Evolutionary conservation across 345 rosid species (phyloP).

Genomic region (Pugionium dolabratum): DNA sequence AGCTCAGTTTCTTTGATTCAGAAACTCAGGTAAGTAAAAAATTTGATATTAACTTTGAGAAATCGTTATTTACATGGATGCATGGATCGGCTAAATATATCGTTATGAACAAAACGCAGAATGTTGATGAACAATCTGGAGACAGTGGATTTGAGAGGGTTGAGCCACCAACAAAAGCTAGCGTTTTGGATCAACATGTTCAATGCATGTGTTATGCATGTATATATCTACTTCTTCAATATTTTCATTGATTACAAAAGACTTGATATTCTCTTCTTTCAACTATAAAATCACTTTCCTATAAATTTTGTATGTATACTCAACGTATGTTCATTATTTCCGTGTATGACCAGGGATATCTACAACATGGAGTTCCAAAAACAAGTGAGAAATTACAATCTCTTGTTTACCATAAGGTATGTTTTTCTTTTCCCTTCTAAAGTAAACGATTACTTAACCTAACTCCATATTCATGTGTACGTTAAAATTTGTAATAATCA

Average conservation of each 20-base stretch:
- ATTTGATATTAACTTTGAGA: background rate
- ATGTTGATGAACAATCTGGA: slow-evolving; percentile 71
- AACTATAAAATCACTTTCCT: background rate
- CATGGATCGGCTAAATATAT: background rate
- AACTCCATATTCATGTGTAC: background rate
- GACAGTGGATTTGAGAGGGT: slow-evolving; percentile 61
- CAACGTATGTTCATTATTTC: background rate
- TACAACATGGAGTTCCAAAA: slow-evolving; percentile 82
- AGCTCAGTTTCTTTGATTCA: slow-evolving; percentile 68
- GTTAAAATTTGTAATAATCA: slow-evolving; percentile 3
- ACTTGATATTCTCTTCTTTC: background rate
- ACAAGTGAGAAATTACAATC: slow-evolving; percentile 63
- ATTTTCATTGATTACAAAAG: background rate
- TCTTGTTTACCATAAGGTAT: slow-evolving; percentile 55
- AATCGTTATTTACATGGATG: background rate
- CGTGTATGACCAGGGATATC: slow-evolving; percentile 61
- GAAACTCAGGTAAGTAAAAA: slow-evolving; percentile 78
- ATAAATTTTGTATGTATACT: background rate
- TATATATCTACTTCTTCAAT: slow-evolving; percentile 37
- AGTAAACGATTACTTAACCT: slow-evolving; percentile 12
- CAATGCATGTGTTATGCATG: slow-evolving; percentile 99
- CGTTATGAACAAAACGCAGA: slow-evolving; percentile 45
- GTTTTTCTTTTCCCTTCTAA: background rate
- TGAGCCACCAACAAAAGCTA: slow-evolving; percentile 74
- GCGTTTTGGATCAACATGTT: slow-evolving; percentile 99